Evolutionary conservation across 2,329 filamentous ascomycete species (phyloP), one percentile per base, ranked within the genome.

Genomic region (Blastomyces percursus): DNA sequence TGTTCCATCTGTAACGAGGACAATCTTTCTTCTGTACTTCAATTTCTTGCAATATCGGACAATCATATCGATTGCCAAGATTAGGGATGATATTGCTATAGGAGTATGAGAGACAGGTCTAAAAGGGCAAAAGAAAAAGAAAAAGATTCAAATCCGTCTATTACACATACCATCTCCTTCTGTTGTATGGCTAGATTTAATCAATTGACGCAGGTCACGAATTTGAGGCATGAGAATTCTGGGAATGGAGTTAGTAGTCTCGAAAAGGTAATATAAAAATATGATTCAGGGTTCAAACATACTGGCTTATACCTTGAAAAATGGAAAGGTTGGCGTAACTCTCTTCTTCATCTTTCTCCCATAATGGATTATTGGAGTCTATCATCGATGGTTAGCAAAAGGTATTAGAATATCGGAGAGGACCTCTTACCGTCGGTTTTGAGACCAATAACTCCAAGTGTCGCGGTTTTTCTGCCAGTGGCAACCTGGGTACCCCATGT

Each of bases 61-160:
- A 62, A 99, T 96, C 88, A 96, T 91, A 67, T 92, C 84, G 42
- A 94, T 85, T 0, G 91, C 94, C 59, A 97, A 76, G 48, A 96
- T 86, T 63, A 97, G 81, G 3, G 92, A 91, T 0, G 92, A 96
- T 40, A 97, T 84, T 42, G 83, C 81, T 84, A 59, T 0, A 42
- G 2, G 42, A 11, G 27, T 38, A 71, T 66, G 70, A 72, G 60
- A 21, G 14, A 40, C 50, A 27, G 27, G 38, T 44, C 24, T 14
- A 40, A 42, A 38, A 12, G 35, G 9, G 12, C 27, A 12, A 8
- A 38, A 38, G 35, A 38, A 48, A 32, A 27, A 42, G 35, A 19
- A 32, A 5, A 61, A 27, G 9, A 32, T 7, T 16, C 42, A 44
- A 44, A 65, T 57, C 57, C 9, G 12, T 12, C 55, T 40, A 1